phyloP scores from a whole-genome alignment of 2,329 filamentous ascomycete genomes.

The Aureobasidium sp. region DNA sequence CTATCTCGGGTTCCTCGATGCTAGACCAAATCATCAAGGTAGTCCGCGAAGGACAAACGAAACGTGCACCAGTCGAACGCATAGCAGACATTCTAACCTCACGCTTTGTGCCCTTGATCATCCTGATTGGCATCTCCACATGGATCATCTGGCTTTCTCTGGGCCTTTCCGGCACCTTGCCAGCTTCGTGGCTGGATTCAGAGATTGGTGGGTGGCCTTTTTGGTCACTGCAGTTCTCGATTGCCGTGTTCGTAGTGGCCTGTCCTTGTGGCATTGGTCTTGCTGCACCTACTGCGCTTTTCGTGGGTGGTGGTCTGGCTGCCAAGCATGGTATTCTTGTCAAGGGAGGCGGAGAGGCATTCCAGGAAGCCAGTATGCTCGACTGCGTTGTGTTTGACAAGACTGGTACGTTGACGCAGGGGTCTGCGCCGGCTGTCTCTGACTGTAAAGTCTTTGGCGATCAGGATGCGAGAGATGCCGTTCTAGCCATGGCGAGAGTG shows the following conservation, averaged over 20 bases:
- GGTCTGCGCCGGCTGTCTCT: slow-evolving; percentile 51
- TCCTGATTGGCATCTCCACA: slow-evolving; percentile 59
- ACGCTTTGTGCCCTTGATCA: slow-evolving; percentile 70
- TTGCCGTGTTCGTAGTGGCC: slow-evolving; percentile 79
- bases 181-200: slow-evolving; percentile 47
- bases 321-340: slow-evolving; percentile 74
- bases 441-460: slow-evolving; percentile 14
- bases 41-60: slow-evolving; percentile 70
- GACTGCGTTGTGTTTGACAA: slow-evolving; percentile 83
- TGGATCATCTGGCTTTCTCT: slow-evolving; percentile 66
- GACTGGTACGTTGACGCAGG: slow-evolving; percentile 72
- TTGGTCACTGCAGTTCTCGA: slow-evolving; percentile 75
- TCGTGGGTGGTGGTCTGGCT: slow-evolving; percentile 73
- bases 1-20: slow-evolving; percentile 63
- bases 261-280: slow-evolving; percentile 79
- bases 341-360: slow-evolving; percentile 77
- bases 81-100: slow-evolving; percentile 65
- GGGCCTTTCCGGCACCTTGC: slow-evolving; percentile 52
- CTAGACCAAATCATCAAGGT: slow-evolving; percentile 71
- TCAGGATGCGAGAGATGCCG: slow-evolving; percentile 23
- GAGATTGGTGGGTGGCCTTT: slow-evolving; percentile 58
- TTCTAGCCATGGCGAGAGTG: slow-evolving; percentile 50
- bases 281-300: slow-evolving; percentile 77
- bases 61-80: slow-evolving; percentile 66
- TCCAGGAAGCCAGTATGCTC: slow-evolving; percentile 72